These are phyloP conservation scores for Pseudogymnoascus sp. DNA, from an alignment of 2,329 filamentous ascomycete genomes.

Conservation along the genomic window DNA sequence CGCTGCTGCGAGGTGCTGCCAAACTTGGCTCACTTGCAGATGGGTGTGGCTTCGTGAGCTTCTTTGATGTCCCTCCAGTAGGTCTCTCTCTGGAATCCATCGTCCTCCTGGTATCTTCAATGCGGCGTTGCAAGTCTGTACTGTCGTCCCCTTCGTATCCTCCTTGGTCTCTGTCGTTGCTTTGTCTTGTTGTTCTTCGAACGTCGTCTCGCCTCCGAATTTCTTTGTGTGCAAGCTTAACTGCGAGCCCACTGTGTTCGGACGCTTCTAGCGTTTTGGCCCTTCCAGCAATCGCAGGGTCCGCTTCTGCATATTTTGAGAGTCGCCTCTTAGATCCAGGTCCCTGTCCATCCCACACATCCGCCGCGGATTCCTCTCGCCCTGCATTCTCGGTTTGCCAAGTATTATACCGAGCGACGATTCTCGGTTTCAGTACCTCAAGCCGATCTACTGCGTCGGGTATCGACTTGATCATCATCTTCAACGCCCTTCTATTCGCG, in stretches of 20 bases:
- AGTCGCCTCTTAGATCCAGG: constrained; percentile 11
- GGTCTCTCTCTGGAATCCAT: constrained; percentile 26
- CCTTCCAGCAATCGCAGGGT: constrained; percentile 54
- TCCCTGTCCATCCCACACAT: background rate
- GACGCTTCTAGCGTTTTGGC: constrained; percentile 59
- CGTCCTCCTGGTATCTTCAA: constrained; percentile 42
- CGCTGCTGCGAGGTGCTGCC: constrained; percentile 18
- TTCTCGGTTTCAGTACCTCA: constrained; percentile 71
- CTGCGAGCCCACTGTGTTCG: constrained; percentile 67
- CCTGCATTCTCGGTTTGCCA: constrained; percentile 46
- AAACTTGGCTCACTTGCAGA: constrained; percentile 19
- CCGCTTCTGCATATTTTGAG: constrained; percentile 43
- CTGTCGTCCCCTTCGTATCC: constrained; percentile 29
- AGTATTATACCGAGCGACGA: constrained; percentile 62
- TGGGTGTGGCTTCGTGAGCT: constrained; percentile 22
- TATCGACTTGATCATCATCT: constrained; percentile 54
- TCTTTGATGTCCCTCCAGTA: constrained; percentile 17
- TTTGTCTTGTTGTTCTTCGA: constrained; percentile 49
- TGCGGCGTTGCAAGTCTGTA: constrained; percentile 42
- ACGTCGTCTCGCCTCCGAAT: constrained; percentile 59
- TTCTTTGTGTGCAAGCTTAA: constrained; percentile 68
- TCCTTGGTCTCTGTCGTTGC: constrained; percentile 42
- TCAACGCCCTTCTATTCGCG: constrained; percentile 47
- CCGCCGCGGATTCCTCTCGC: background rate
- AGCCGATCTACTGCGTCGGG: constrained; percentile 48